Conservation (phyloP, 1,284 basidiomycete genomes). For the Cutaneotrichosporon dermatis region DNA sequence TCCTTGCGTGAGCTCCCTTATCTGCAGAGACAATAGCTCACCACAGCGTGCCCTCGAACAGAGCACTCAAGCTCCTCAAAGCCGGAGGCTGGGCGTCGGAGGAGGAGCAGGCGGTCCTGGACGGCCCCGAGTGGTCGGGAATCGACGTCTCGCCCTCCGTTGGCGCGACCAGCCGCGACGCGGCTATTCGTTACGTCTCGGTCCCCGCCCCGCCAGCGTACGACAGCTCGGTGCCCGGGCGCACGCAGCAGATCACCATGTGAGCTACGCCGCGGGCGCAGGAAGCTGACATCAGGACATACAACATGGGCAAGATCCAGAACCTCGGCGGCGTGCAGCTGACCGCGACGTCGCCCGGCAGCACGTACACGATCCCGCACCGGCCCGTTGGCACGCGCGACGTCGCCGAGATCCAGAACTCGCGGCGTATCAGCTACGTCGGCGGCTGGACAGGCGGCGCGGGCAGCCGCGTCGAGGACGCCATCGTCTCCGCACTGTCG, state of each 20-base stretch:
- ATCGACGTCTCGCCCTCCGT: not conserved
- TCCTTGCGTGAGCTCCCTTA: constrained; percentile 59
- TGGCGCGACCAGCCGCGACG: not conserved
- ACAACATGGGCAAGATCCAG: constrained; percentile 76
- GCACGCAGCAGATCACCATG: constrained; percentile 55
- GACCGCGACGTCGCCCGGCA: not conserved
- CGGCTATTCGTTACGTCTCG: not conserved
- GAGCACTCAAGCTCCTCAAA: constrained; percentile 58
- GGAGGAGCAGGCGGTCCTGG: constrained; percentile 53
- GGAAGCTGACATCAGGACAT: constrained; percentile 41
- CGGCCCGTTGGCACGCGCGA: not conserved
- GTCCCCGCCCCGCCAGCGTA: constrained; percentile 14
- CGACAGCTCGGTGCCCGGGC: constrained; percentile 1
- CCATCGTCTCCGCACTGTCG: constrained; percentile 58
- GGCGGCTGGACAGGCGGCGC: constrained; percentile 63
- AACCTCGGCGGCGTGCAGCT: constrained; percentile 53
- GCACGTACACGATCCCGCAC: too few species aligned
- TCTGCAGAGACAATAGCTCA: too few species aligned
- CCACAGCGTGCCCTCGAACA: constrained; percentile 60
- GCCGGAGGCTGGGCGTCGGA: constrained; percentile 56
- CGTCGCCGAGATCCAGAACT: constrained; percentile 56
- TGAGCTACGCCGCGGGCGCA: constrained; percentile 48
- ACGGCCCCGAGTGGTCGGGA: not conserved
- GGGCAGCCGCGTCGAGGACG: constrained; percentile 77
- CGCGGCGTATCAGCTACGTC: constrained; percentile 62